These are phyloP conservation scores for Nothophoma quercina DNA, from an alignment of 2,329 filamentous ascomycete species.

Conservation along the genomic window DNA sequence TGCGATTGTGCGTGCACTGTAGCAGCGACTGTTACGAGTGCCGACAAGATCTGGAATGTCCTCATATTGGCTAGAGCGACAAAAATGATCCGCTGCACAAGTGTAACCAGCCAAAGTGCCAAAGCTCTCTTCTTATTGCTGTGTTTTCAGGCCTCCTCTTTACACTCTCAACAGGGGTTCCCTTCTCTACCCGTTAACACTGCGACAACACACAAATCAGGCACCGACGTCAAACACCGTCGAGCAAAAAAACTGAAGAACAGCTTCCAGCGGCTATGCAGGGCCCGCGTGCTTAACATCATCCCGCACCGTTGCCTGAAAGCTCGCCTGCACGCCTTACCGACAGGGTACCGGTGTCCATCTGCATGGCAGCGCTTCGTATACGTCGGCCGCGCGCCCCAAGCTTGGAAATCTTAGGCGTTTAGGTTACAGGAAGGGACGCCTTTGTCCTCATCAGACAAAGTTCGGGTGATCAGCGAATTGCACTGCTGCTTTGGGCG, in stretches of 20 bases:
- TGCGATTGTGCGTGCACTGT: conserved; percentile 27
- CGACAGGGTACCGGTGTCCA: not conserved
- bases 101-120: not conserved
- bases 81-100: not conserved
- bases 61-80: conserved; percentile 26
- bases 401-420: conserved; percentile 6
- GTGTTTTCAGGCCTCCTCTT: conserved; percentile 7
- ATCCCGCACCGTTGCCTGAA: conserved; percentile 5
- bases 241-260: not conserved
- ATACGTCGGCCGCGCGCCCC: conserved; percentile 18
- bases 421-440: conserved; percentile 6
- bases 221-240: not conserved
- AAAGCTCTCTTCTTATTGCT: not conserved
- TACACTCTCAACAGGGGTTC: not conserved
- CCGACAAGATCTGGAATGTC: conserved; percentile 23
- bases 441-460: conserved; percentile 1
- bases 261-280: conserved; percentile 4
- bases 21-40: conserved; percentile 26
- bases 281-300: conserved; percentile 18
- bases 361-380: conserved; percentile 14
- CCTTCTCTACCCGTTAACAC: not conserved
- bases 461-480: conserved; percentile 9
- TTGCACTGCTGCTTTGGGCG: not conserved
- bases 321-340: conserved; percentile 1
- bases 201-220: not conserved